Conservation (phyloP, 164 flowering plant species). For the Liquidambar formosana region DNA sequence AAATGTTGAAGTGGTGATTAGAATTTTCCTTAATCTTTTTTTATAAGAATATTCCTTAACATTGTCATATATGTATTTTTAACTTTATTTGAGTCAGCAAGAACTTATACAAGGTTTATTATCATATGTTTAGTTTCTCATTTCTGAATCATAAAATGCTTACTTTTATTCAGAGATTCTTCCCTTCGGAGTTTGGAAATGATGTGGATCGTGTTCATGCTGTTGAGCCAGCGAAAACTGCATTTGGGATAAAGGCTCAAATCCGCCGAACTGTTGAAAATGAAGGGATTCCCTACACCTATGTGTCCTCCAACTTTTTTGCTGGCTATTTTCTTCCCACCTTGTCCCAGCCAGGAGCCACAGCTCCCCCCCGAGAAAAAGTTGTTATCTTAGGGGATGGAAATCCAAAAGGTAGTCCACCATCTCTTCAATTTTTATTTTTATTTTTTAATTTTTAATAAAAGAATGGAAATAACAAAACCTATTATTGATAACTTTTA, state of each 20-base stretch:
- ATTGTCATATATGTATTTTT: no score
- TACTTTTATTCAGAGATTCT: slow-evolving; percentile 12
- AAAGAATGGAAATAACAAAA: no score
- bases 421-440: no score
- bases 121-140: no score
- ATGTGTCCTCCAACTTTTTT: slow-evolving; percentile 30
- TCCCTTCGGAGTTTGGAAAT: slow-evolving; percentile 22
- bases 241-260: slow-evolving; percentile 10
- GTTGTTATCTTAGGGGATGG: slow-evolving; percentile 39
- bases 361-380: slow-evolving; percentile 38
- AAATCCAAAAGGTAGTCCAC: slow-evolving; percentile 30
- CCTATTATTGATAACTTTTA: no score
- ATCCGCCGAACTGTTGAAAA: slow-evolving; percentile 15
- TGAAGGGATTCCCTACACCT: slow-evolving; percentile 17
- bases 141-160: background rate
- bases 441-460: no score
- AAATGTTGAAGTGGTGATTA: no score
- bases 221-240: slow-evolving; percentile 16
- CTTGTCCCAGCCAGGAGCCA: slow-evolving; percentile 27
- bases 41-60: no score
- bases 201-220: slow-evolving; percentile 19
- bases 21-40: no score
- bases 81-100: no score
- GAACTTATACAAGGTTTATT: no score
- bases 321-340: slow-evolving; percentile 31